Evolutionary conservation across 2,329 filamentous ascomycete genomes (phyloP).

Genomic region (Ophiostoma tasmaniense): DNA sequence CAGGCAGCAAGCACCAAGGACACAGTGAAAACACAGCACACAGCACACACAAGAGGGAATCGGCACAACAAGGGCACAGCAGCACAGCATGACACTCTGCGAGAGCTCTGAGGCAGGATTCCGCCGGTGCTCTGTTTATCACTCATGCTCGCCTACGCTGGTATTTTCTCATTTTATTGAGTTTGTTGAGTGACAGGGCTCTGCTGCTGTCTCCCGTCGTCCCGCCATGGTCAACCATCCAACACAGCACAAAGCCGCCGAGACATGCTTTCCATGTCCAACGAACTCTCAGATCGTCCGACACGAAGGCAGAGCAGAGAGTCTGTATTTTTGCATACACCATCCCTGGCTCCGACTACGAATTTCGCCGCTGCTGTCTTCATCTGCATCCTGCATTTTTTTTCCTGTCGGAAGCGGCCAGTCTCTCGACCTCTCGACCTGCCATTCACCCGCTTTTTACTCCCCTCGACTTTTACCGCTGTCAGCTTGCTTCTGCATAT

Average conservation of each 20-base stretch:
- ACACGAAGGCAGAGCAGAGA: not conserved
- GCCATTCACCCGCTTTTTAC: not conserved
- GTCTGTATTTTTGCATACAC: not conserved
- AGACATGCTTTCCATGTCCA: not conserved
- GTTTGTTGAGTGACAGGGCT: not conserved
- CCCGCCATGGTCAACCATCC: not conserved
- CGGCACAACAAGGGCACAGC: not conserved
- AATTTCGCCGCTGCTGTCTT: not conserved
- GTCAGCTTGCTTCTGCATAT: conserved; percentile 22
- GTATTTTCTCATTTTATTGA: not conserved
- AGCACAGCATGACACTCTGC: conserved; percentile 1
- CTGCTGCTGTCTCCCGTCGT: not conserved
- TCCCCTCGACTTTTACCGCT: not conserved
- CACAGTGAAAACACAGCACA: too few relatives aligned
- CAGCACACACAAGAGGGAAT: too few relatives aligned
- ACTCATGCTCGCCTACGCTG: too few relatives aligned
- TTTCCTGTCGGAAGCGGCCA: not conserved
- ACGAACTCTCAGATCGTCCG: not conserved
- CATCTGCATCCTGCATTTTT: conserved; percentile 3
- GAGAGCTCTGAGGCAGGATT: not conserved
- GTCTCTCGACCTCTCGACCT: not conserved
- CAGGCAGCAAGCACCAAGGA: not conserved
- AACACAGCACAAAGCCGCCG: not conserved
- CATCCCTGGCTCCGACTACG: not conserved
- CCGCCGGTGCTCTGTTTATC: not conserved